A percentile compares a stretch with the other conserved stretches of the same genome.
phyloP scores from a whole-genome alignment of 169 alveolate species.

The Fabrea salina region DNA sequence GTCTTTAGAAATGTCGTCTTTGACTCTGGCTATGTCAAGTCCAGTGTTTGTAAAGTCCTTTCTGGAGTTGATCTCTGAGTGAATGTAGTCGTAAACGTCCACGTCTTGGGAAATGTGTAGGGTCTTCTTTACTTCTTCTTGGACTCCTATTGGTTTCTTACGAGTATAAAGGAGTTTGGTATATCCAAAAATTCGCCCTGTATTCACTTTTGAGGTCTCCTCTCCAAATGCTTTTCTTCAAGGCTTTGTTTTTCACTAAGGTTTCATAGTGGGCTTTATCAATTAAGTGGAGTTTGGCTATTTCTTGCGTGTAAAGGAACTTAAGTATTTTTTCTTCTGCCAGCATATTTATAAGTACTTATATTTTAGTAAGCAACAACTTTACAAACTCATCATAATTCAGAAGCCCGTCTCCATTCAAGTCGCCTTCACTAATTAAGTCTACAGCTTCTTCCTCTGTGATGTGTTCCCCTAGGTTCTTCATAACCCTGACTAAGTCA shows the following conservation, averaged over 20 bases:
- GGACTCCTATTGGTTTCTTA: slow-evolving; percentile 5
- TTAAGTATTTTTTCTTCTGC: background rate
- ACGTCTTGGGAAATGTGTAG: background rate
- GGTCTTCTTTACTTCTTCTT: background rate
- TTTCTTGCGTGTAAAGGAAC: slow-evolving; percentile 10
- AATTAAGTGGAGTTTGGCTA: background rate
- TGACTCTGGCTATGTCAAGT: slow-evolving; percentile 5
- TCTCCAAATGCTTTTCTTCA: slow-evolving; percentile 26
- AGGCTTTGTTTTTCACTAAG: background rate
- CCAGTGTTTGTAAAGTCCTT: background rate
- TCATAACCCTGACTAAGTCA: slow-evolving; percentile 43
- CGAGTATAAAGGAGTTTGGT: slow-evolving; percentile 9
- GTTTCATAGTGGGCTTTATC: background rate
- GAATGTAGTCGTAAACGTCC: background rate
- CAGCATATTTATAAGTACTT: slow-evolving; percentile 7
- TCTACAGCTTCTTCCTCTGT: slow-evolving; percentile 54
- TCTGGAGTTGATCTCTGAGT: background rate
- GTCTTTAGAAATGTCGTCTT: slow-evolving; percentile 35
- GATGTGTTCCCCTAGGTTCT: slow-evolving; percentile 49
- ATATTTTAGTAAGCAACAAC: slow-evolving; percentile 37
- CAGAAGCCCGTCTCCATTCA: slow-evolving; percentile 49
- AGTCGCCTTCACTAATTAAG: slow-evolving; percentile 47
- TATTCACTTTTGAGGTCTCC: background rate
- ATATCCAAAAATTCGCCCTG: slow-evolving; percentile 12
- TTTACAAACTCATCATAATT: slow-evolving; percentile 48